phyloP scores from a whole-genome alignment of 345 rosid species.

The Brassica rapa region DNA sequence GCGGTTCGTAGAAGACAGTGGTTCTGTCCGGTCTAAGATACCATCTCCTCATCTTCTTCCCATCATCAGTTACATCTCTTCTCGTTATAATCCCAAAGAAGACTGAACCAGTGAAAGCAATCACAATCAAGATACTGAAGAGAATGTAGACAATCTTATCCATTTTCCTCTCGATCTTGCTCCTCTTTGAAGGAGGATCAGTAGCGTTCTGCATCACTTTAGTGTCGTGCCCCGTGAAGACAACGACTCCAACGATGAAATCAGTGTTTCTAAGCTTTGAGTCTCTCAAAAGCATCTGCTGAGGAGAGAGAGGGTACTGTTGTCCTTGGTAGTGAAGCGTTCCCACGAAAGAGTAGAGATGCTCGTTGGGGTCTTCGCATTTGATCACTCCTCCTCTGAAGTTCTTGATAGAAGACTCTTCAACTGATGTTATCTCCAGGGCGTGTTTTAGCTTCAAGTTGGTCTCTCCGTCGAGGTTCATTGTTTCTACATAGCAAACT shows the following conservation, averaged over 20 bases:
- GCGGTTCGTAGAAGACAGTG: constrained; percentile 65
- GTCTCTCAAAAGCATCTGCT: constrained; percentile 80
- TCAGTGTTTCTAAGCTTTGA: constrained; percentile 83
- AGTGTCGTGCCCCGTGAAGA: constrained; percentile 91
- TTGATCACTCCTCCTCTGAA: constrained; percentile 57
- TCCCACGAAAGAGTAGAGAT: constrained; percentile 73
- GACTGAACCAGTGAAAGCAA: constrained; percentile 69
- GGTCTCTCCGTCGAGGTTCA: constrained; percentile 96
- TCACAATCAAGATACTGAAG: constrained; percentile 65
- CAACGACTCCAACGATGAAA: constrained; percentile 62
- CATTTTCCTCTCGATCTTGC: constrained; percentile 85
- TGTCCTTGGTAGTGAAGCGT: constrained; percentile 48
- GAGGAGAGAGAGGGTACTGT: constrained; percentile 61
- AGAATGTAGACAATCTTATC: constrained; percentile 84
- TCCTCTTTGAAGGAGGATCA: constrained; percentile 89
- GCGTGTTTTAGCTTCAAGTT: constrained; percentile 80
- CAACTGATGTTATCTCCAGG: constrained; percentile 54
- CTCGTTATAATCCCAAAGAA: constrained; percentile 63
- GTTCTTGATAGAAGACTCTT: constrained; percentile 46
- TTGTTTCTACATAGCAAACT: constrained; percentile 85
- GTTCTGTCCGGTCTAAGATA: constrained; percentile 69
- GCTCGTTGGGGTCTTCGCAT: constrained; percentile 91
- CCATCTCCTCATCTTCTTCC: constrained; percentile 65
- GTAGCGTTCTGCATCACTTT: constrained; percentile 95
- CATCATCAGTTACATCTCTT: constrained; percentile 49